A percentile compares a stretch with the other conserved stretches of the same genome.
Conservation (phyloP, 1,139 yeast species). For the Pichia terricola region DNA sequence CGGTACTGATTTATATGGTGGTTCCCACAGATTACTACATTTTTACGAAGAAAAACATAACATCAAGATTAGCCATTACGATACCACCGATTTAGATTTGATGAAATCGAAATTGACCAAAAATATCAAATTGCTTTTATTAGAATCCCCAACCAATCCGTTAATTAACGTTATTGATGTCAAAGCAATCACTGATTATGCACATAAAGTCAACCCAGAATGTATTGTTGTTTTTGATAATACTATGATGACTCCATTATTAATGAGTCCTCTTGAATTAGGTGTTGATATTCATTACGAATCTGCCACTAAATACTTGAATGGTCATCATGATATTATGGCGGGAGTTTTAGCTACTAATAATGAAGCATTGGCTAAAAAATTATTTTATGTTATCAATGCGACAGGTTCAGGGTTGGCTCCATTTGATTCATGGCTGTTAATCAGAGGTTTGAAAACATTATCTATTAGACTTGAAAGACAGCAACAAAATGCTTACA, state of each 20-base stretch:
- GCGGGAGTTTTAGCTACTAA: slow-evolving; percentile 82
- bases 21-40: slow-evolving; percentile 77
- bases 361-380: slow-evolving; percentile 52
- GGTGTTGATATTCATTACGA: slow-evolving; percentile 90
- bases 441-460: slow-evolving; percentile 80
- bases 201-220: slow-evolving; percentile 59
- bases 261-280: slow-evolving; percentile 74
- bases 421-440: slow-evolving; percentile 86
- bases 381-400: slow-evolving; percentile 67
- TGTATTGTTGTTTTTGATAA: slow-evolving; percentile 80
- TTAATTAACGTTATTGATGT: slow-evolving; percentile 81
- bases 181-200: slow-evolving; percentile 50
- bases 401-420: slow-evolving; percentile 87
- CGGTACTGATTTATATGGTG: slow-evolving; percentile 91
- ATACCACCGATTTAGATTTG: slow-evolving; percentile 62
- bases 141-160: slow-evolving; percentile 91
- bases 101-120: slow-evolving; percentile 43
- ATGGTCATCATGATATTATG: slow-evolving; percentile 95
- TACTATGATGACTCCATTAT: slow-evolving; percentile 90
- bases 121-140: slow-evolving; percentile 62
- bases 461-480: slow-evolving; percentile 76
- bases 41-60: slow-evolving; percentile 61
- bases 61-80: slow-evolving; percentile 64
- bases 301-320: slow-evolving; percentile 82
- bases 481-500: slow-evolving; percentile 73